A percentile compares a stretch with the other conserved stretches of the same genome.
Conservation (phyloP, 306 rosid genomes). For the Notholithocarpus densiflorus region DNA sequence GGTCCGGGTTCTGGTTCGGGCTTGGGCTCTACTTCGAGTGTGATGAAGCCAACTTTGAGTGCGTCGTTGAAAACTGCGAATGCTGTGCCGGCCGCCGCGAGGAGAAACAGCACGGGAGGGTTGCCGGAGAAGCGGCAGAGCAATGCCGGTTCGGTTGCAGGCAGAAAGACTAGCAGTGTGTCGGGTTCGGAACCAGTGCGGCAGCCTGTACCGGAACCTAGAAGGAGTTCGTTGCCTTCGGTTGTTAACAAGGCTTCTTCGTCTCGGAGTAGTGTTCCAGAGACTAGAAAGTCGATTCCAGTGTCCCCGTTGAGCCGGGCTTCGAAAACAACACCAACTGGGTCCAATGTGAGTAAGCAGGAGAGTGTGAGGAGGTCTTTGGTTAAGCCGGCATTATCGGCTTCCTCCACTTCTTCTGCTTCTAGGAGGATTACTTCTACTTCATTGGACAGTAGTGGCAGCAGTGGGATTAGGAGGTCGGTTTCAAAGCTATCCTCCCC, state of each 20-base stretch:
- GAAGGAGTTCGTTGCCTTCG: conserved; percentile 59
- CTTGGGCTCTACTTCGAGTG: conserved; percentile 20
- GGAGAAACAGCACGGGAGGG: conserved; percentile 80
- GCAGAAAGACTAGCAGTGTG: conserved; percentile 24
- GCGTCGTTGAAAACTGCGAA: conserved; percentile 40
- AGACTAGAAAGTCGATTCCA: conserved; percentile 43
- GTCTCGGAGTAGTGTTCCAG: conserved; percentile 27
- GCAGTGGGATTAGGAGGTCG: conserved; percentile 56
- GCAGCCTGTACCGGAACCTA: conserved; percentile 72
- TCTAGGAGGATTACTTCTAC: conserved; percentile 46
- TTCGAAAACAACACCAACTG: conserved; percentile 35
- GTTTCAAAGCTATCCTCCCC: conserved; percentile 60
- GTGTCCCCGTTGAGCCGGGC: conserved; percentile 36
- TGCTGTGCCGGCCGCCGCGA: conserved; percentile 41
- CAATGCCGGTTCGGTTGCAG: conserved; percentile 24
- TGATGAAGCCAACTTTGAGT: conserved; percentile 39
- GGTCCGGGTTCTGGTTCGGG: too few species aligned
- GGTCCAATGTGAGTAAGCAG: conserved; percentile 37
- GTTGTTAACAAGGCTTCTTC: conserved; percentile 40
- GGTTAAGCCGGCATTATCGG: conserved; percentile 48
- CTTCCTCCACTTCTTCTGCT: conserved; percentile 43
- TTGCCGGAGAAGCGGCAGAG: conserved; percentile 46
- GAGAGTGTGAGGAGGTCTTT: conserved; percentile 44
- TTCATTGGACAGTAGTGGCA: conserved; percentile 53
- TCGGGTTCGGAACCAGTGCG: conserved; percentile 39